These are phyloP conservation scores for Lotmaria passim DNA, from an alignment of 208 protist genomes.

Conservation along the genomic window DNA sequence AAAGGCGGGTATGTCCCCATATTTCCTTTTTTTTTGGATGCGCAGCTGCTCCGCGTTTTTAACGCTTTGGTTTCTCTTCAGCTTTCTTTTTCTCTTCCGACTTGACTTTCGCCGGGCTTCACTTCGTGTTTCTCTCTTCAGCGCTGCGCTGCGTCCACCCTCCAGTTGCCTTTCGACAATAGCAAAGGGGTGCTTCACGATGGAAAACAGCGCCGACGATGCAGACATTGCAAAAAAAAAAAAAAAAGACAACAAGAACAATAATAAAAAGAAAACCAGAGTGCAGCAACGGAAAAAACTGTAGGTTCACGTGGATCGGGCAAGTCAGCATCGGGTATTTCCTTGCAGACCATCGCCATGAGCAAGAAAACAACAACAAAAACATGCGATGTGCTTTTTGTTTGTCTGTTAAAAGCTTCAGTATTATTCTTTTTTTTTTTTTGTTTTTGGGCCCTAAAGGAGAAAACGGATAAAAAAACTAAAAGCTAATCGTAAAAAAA, in stretches of 20 bases:
- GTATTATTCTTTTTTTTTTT: not conserved
- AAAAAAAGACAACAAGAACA: slow-evolving; percentile 7
- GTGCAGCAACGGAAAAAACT: not conserved
- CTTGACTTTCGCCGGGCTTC: too few relatives aligned
- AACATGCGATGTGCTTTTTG: not conserved
- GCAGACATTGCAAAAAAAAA: not conserved
- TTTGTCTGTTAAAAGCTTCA: not conserved
- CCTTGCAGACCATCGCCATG: not conserved
- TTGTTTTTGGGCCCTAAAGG: too few relatives aligned
- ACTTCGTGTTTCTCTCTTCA: too few relatives aligned
- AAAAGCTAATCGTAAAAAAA: too few relatives aligned
- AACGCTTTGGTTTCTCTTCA: not conserved
- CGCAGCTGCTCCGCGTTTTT: not conserved
- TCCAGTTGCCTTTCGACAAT: too few relatives aligned
- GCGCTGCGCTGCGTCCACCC: too few relatives aligned
- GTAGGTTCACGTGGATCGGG: slow-evolving; percentile 19
- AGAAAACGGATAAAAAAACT: too few relatives aligned
- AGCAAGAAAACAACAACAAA: not conserved
- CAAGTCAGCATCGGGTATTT: not conserved
- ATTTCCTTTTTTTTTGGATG: slow-evolving; percentile 31
- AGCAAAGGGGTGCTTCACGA: too few relatives aligned
- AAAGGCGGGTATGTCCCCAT: slow-evolving; percentile 67
- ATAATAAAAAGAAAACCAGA: too few relatives aligned
- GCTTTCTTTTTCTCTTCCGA: too few relatives aligned
- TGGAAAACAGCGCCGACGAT: too few relatives aligned